Percentiles rank a stretch among this genome's conserved stretches.
Evolutionary conservation across 257 asterid genomes (phyloP).

Genomic region (Gentiana dahurica): DNA sequence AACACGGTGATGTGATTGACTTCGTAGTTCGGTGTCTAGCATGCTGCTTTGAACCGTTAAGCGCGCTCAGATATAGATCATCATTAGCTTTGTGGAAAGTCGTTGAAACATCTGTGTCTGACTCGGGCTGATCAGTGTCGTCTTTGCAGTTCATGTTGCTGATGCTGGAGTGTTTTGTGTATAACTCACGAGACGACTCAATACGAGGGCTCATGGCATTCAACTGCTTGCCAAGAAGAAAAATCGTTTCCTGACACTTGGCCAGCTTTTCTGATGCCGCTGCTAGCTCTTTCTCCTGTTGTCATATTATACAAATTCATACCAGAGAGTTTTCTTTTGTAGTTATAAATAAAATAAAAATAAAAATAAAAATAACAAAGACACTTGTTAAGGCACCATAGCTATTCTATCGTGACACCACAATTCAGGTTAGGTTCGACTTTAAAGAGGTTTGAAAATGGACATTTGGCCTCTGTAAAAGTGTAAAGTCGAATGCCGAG

Average conservation of each 20-base stretch:
- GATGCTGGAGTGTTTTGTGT: slow-evolving; percentile 39
- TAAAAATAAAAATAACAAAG: too few relatives aligned
- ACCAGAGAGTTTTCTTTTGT: too few relatives aligned
- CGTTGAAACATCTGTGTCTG: slow-evolving; percentile 30
- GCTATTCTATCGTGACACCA: too few relatives aligned
- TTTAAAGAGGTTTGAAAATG: too few relatives aligned
- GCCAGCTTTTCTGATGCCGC: slow-evolving; percentile 91
- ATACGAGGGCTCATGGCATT: slow-evolving; percentile 63
- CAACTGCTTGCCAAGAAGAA: slow-evolving; percentile 82
- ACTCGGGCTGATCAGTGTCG: slow-evolving; percentile 22
- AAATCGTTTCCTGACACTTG: slow-evolving; percentile 87
- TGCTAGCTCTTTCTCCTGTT: slow-evolving; percentile 71
- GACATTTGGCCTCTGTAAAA: too few relatives aligned
- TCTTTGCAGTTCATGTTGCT: slow-evolving; percentile 46
- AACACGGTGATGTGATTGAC: slow-evolving; percentile 45
- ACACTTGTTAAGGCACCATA: too few relatives aligned
- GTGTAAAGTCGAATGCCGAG: too few relatives aligned
- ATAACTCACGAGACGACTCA: slow-evolving; percentile 32
- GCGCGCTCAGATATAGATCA: slow-evolving; percentile 39
- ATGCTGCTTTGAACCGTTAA: slow-evolving; percentile 25
- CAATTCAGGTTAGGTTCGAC: too few relatives aligned
- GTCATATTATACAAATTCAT: not conserved
- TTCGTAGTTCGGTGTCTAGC: slow-evolving; percentile 44
- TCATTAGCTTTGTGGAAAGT: slow-evolving; percentile 35
- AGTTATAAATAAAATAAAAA: too few relatives aligned